Evolutionary conservation across 805 yeast genomes (phyloP).

Genomic region (Candida argentea): DNA sequence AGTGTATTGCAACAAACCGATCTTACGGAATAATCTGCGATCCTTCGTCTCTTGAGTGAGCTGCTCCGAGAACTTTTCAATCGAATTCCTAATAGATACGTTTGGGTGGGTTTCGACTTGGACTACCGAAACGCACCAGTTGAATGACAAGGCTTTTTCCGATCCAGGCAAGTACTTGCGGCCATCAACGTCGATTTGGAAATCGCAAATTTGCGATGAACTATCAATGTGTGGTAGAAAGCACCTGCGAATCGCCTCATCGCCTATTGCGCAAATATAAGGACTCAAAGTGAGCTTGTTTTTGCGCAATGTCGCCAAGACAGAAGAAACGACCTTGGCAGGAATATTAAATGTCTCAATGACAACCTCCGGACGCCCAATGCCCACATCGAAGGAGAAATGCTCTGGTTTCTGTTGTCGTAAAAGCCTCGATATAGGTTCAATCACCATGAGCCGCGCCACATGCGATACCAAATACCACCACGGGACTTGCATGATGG

Average conservation of each 20-base stretch:
- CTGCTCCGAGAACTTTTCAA: not conserved
- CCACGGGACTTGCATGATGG: constrained; percentile 1
- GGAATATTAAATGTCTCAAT: constrained; percentile 1
- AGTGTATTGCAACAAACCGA: constrained; percentile 4
- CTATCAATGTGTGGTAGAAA: constrained; percentile 5
- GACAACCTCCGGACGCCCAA: not conserved
- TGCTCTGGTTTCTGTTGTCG: not conserved
- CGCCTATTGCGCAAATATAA: constrained; percentile 8
- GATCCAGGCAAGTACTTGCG: constrained; percentile 6
- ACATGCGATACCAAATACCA: too few relatives aligned
- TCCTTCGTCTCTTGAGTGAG: not conserved
- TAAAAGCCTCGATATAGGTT: too few relatives aligned
- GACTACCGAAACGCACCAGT: constrained; percentile 1
- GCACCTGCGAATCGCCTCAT: constrained; percentile 9
- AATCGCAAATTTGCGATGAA: constrained; percentile 1
- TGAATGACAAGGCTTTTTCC: constrained; percentile 1
- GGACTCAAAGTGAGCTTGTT: constrained; percentile 13
- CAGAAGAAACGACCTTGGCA: constrained; percentile 5
- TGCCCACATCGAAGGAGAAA: not conserved
- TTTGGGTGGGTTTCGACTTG: not conserved
- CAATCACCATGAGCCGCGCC: too few relatives aligned
- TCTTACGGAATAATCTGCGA: not conserved
- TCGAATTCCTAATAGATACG: not conserved
- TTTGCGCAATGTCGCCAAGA: constrained; percentile 7
- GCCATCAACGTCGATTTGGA: constrained; percentile 7